Conservation (phyloP, 164 flowering plant species). For the Hamamelis virginiana region DNA sequence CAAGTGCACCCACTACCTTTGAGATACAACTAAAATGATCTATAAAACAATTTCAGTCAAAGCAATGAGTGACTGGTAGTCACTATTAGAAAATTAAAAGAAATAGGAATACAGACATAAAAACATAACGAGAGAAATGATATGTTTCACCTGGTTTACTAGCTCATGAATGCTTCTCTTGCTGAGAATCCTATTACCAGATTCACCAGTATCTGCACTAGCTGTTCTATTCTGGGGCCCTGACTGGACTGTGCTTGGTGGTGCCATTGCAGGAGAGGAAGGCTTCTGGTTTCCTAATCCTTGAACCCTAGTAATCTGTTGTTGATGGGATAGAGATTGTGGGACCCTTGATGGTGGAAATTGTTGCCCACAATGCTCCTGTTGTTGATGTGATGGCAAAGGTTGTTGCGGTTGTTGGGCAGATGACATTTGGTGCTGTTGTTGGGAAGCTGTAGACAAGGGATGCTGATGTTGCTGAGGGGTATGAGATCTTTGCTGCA, state of each 20-base stretch:
- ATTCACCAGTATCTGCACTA: constrained; percentile 48
- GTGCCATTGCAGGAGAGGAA: constrained; percentile 34
- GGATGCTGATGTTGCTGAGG: constrained; percentile 50
- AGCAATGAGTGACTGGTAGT: background rate
- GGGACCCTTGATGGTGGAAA: constrained; percentile 44
- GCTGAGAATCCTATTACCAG: constrained; percentile 56
- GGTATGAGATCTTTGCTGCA: constrained; percentile 64
- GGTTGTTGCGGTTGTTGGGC: constrained; percentile 43
- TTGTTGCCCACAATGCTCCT: constrained; percentile 59
- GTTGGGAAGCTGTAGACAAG: constrained; percentile 38
- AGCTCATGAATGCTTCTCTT: constrained; percentile 91
- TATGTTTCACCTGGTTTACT: constrained; percentile 59
- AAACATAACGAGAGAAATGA: background rate
- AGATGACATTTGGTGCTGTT: constrained; percentile 46
- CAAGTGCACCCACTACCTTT: background rate
- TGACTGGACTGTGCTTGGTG: constrained; percentile 31
- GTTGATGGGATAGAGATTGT: constrained; percentile 50
- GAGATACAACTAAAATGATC: background rate
- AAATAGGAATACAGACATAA: background rate
- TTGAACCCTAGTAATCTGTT: constrained; percentile 41
- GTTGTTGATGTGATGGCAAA: constrained; percentile 45
- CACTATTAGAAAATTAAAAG: background rate
- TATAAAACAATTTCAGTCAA: background rate
- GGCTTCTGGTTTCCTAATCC: constrained; percentile 56
- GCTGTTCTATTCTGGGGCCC: constrained; percentile 30